Conservation (phyloP, 2,329 filamentous ascomycete genomes). For the Beauveria asiatica region DNA sequence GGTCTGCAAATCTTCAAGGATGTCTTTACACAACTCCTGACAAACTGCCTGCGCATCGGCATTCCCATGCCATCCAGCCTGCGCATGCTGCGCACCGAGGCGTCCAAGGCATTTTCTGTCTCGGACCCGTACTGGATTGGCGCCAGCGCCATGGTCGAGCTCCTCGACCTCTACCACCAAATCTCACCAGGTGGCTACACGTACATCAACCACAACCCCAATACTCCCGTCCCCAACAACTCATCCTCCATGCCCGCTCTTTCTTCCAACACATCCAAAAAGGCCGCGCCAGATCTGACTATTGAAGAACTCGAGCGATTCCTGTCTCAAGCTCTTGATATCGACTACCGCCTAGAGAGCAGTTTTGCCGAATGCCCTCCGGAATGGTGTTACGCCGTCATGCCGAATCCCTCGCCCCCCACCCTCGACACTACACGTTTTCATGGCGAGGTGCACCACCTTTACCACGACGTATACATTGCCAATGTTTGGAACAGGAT, state of each 20-base stretch:
- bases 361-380: conserved; percentile 7
- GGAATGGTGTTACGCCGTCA: conserved; percentile 9
- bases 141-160: conserved; percentile 10
- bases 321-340: conserved; percentile 9
- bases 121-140: conserved; percentile 11
- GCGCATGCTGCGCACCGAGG: conserved; percentile 10
- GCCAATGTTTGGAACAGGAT: conserved; percentile 12
- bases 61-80: conserved; percentile 7
- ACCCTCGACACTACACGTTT: background rate
- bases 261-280: background rate
- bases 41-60: conserved; percentile 8
- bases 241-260: background rate
- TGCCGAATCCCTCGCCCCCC: background rate
- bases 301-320: conserved; percentile 11
- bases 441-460: conserved; percentile 5
- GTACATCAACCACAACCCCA: conserved; percentile 1
- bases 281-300: background rate
- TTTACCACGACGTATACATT: conserved; percentile 11
- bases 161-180: conserved; percentile 10
- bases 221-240: background rate
- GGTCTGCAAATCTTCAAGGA: conserved; percentile 12
- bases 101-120: conserved; percentile 10
- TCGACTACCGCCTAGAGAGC: conserved; percentile 11
- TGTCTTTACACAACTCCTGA: conserved; percentile 10
- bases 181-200: conserved; percentile 10